Base-by-base conservation (phyloP, 768 basidiomycete species). In the Cystobasidium ongulense region DNA sequence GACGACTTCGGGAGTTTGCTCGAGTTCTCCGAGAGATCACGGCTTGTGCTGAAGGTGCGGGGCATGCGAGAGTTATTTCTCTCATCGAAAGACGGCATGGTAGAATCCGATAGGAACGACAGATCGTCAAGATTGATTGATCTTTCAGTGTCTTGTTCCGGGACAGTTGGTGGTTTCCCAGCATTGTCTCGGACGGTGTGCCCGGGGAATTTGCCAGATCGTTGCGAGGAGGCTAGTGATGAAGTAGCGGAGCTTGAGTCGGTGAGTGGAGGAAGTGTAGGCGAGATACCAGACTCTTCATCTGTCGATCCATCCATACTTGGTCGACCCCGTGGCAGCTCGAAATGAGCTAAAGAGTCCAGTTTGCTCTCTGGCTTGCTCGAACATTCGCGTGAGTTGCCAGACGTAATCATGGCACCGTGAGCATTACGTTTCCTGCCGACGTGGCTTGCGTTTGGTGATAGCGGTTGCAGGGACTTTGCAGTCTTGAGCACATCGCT, bases 391-490 rank as follows among this genome's bases (percentile, higher is more conserved):
- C 59, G 35, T 1, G 61, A 38, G 1, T 10, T 21, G 29, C 43
- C 72, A 13, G 36, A 23, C 2, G 73, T 59, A 50, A 79, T 73
- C n/a, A 79, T 72, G 0, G 77, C 76, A n/a, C 78, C 78, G 57
- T 78, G 77, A 5, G 77, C 77, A 63, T 76, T 78, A 1, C 76
- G 68, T 46, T 77, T 76, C 1, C 76, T 54, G 2, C 75, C 76
- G 35, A 21, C 68, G 84, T 50, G 17, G 21, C 52, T 29, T 1
- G 61, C 23, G 33, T 35, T 54, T 31, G 43, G 18, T 36, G 74
- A 61, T 2, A 54, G n/a, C n/a, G 65, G 43, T 52, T 64, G 63
- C 33, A 64, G 33, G 4, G 57, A 64, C 35, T 46, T 46, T 23
- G 63, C 31, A 36, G 13, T 11, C n/a, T 27, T 64, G 4, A 64